Base-by-base conservation (phyloP, 129 eudicot genomes). In the Oenanthe sinensis region DNA sequence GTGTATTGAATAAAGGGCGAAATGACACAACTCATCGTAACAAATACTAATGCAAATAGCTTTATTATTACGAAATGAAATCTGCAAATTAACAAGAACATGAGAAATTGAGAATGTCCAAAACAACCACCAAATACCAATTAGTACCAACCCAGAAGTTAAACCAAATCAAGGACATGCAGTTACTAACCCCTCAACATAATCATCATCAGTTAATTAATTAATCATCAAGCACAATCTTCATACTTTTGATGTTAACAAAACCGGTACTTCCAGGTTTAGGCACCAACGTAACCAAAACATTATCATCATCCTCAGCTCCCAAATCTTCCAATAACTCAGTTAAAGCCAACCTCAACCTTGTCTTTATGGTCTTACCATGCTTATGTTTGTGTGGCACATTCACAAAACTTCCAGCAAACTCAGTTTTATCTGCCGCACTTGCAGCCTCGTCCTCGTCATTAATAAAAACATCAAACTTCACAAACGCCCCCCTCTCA, bases 241-340 rank as follows among this genome's bases (percentile, higher is more conserved):
- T 85, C 44, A 87, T 58, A 20, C 77, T 78, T 24, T 65, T 75
- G 52, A 87, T 71, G 26, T 68, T 72, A 20, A 87, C 68, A 77
- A 76, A 47, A 3, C 81, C 85, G 8, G 36, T 2, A 13, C 82
- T 58, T 5, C 80, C 86, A 14, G 72, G 54, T 19, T 67, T 81
- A 8, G 91, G 89, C 8, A 88, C 87, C 85, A 88, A 81, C 37
- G 89, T 88, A 19, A 85, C 86, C 87, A 81, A 44, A 74, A 88
- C 83, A 58, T 67, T 77, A 13, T 87, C 89, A 65, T 89, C 93
- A 24, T 85, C 93, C 37, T 87, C 93, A 45, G 88, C 86, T 8
- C 84, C 91, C 68, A 87, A 77, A 67, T 89, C 93, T 44, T 89
- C 90, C 89, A 87, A 55, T 45, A 89, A 49, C 49, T 89, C 91